phyloP scores from a whole-genome alignment of 352 stramenopile species.

The Phytophthora chlamydospora region DNA sequence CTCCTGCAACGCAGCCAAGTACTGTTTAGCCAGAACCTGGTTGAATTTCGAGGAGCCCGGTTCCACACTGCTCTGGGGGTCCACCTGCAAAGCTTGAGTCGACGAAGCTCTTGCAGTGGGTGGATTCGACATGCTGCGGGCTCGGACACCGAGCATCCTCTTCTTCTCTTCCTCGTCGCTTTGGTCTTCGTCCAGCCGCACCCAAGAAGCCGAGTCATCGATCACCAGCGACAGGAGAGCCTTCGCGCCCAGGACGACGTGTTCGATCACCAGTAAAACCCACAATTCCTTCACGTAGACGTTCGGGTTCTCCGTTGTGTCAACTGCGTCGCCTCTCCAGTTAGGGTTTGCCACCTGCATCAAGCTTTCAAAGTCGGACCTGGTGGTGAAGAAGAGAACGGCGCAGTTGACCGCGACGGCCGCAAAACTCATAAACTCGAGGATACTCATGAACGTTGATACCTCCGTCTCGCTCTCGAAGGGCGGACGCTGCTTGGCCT shows the following conservation, averaged over 20 bases:
- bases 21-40: conserved; percentile 51
- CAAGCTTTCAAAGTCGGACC: conserved; percentile 68
- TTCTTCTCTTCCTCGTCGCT: conserved; percentile 52
- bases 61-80: conserved; percentile 1
- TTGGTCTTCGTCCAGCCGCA: conserved; percentile 72
- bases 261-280: conserved; percentile 67
- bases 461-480: conserved; percentile 89
- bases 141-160: conserved; percentile 21
- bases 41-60: conserved; percentile 36
- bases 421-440: conserved; percentile 92
- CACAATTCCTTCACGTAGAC: conserved; percentile 65
- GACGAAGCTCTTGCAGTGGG: background rate
- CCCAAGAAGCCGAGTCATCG: conserved; percentile 74
- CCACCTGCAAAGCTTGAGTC: background rate
- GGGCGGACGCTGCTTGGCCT: conserved; percentile 71
- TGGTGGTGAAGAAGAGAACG: conserved; percentile 75
- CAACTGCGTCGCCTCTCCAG: conserved; percentile 15
- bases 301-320: conserved; percentile 9
- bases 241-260: conserved; percentile 69
- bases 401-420: conserved; percentile 79
- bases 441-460: conserved; percentile 90
- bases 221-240: conserved; percentile 69
- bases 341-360: conserved; percentile 23
- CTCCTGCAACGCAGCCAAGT: conserved; percentile 41
- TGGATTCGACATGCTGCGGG: background rate